Conservation (phyloP, 192 early-diverging fungal genomes). For the Umbelopsis isabellina region DNA sequence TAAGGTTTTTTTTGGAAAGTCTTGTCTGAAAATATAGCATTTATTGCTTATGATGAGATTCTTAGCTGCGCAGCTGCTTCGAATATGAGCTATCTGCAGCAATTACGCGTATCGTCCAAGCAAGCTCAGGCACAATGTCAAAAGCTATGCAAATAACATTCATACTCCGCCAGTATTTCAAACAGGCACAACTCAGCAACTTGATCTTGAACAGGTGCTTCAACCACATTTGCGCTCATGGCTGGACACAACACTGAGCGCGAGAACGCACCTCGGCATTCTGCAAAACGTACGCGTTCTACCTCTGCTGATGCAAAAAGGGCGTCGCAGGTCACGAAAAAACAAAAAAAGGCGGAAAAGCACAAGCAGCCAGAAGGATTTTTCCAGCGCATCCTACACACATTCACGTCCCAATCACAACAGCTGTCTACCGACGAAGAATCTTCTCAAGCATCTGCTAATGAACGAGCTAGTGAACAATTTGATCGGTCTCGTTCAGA, state of each 20-base stretch:
- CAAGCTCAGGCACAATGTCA: too few species aligned
- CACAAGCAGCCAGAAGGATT: neutral
- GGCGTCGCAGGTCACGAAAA: neutral
- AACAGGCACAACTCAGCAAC: too few species aligned
- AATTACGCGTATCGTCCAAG: too few species aligned
- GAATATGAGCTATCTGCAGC: too few species aligned
- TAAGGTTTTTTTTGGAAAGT: too few species aligned
- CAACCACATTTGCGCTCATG: neutral
- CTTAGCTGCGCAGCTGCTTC: too few species aligned
- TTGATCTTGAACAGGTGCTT: too few species aligned
- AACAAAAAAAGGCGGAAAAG: neutral
- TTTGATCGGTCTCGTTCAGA: too few species aligned
- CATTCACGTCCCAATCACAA: conserved; percentile 3
- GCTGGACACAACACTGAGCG: neutral
- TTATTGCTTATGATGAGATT: too few species aligned
- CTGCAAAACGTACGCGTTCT: neutral
- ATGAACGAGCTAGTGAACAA: neutral
- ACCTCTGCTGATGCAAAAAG: neutral
- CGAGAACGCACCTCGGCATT: neutral
- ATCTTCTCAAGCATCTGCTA: neutral
- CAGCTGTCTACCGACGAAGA: neutral
- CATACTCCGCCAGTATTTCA: too few species aligned
- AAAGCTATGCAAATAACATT: too few species aligned
- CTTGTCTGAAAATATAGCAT: too few species aligned
- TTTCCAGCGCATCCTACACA: conserved; percentile 8